Base-by-base conservation (phyloP, 2,329 filamentous ascomycete species). In the Cordyceps fumosorosea region DNA sequence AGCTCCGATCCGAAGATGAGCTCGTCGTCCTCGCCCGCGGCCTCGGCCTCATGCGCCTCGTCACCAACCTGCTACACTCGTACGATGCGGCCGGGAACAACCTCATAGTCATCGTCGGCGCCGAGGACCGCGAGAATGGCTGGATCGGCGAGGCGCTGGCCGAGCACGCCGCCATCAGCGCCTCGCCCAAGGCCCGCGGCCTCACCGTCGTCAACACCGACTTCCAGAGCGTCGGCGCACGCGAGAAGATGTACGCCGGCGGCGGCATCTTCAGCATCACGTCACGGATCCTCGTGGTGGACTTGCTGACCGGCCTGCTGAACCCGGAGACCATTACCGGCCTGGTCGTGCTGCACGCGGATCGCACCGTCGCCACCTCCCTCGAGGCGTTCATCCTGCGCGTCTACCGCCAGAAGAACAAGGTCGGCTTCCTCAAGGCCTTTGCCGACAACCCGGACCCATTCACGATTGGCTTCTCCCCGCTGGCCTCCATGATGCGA, bases 21-120 rank as follows among this genome's bases (percentile, higher is more conserved):
- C 87, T 99, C 66, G 89, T 98, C 69, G 83, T 99, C 60, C 84
- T 98, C 61, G 95, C 93, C 48, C 90, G 91, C 59, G 95, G 95
- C 68, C 87, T 99, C 54, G 95, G 95, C 68, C 87, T 98, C 52
- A 85, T 97, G 73, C 91, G 92, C 67, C 85, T 99, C 62, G 84
- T 97, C 70, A 96, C 91, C n/a, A 99, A 98, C 73, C 84, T 99
- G 45, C 85, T 99, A 32, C 95, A 99, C 76, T 93, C 93, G 22
- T 97, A 97, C 77, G 95, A 99, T 82, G 93, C 92, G 1, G 91
- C 91, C 3, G 95, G 95, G 16, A 96, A 95, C 76, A 98, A 96
- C 71, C 80, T 99, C 60, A 88, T 99, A 55, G 80, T 99, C 51
- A 78, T 99, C 22, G 86, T 98, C 48, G 93, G 92, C 11, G 93